Base-by-base conservation (phyloP, 2,329 filamentous ascomycete species). In the Coniochaeta sp. region DNA sequence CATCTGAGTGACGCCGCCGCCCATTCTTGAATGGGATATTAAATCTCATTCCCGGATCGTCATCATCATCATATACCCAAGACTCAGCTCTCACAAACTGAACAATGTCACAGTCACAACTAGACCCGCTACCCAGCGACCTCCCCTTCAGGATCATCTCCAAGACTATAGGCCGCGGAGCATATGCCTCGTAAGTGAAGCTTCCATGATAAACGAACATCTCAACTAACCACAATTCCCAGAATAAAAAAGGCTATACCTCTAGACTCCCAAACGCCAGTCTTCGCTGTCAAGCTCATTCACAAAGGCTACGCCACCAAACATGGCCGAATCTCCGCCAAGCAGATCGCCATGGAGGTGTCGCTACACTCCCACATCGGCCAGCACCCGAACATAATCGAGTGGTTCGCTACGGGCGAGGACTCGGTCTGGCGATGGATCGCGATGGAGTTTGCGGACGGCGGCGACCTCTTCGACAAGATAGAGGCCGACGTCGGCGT, bases 241-340 rank as follows among this genome's bases (percentile, higher is more conserved):
- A 93, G 92, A 62, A 95, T 97, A 70, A 96, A 96, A 72, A 98
- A 98, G 77, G 95, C 93, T 33, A 85, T 89, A 55, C 93, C 93
- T 8, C 78, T 88, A 26, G 82, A 89, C 65, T 74, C 81, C 1
- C 77, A 84, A 28, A 82, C 78, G 28, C 93, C 93, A 33, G 79
- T 99, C 61, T 98, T 99, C 73, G 95, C 96, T 16, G 91, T 99
- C 75, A 99, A 99, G 74, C 91, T 99, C 76, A 97, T 99, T 72
- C 93, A 99, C 79, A 99, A 99, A 77, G 89, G 90, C 65, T 96
- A 97, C 74, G 96, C 95, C 61, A 84, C 91, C 67, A 89, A 89
- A 67, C 87, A 93, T 81, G 95, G 95, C 71, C 89, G 91, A 63
- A 87, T 99, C 67, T 91, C 89, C 33, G 83, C 88, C 36, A 93